A percentile compares a stretch with the other conserved stretches of the same genome.
phyloP scores from a whole-genome alignment of 2,329 filamentous ascomycete genomes.

The Fonsecaea nubica region DNA sequence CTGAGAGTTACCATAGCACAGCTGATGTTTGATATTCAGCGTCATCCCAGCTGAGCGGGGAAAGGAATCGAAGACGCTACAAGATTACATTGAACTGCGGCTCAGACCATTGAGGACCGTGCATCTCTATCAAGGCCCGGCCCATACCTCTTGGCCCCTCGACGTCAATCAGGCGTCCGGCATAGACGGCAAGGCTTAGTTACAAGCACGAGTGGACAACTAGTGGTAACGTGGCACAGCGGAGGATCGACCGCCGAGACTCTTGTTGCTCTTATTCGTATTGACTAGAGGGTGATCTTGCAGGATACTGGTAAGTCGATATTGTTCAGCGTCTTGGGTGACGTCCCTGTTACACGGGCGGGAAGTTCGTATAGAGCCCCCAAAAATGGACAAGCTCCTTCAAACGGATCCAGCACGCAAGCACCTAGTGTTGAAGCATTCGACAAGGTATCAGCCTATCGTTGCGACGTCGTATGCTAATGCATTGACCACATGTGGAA shows the following conservation, averaged over 20 bases:
- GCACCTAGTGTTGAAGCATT: neutral
- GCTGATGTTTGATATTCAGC: neutral
- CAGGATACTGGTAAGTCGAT: neutral
- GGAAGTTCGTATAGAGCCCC: constrained; percentile 1
- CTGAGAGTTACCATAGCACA: neutral
- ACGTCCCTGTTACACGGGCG: neutral
- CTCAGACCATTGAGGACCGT: neutral
- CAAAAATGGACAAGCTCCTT: neutral
- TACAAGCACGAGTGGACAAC: neutral
- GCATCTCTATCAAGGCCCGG: neutral
- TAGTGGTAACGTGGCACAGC: neutral
- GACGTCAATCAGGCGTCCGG: neutral
- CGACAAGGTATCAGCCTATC: neutral
- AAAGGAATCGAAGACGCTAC: neutral
- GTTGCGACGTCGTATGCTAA: neutral
- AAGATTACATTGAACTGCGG: neutral
- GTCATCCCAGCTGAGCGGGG: neutral
- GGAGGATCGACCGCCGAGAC: neutral
- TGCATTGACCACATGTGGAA: neutral
- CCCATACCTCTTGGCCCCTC: neutral
- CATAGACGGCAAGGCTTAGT: neutral
- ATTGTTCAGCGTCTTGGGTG: neutral
- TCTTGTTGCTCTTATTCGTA: neutral
- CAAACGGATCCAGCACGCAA: neutral
- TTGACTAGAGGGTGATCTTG: neutral